Conservation (phyloP, 2,329 filamentous ascomycete genomes). For the Beauveria pseudobassiana region DNA sequence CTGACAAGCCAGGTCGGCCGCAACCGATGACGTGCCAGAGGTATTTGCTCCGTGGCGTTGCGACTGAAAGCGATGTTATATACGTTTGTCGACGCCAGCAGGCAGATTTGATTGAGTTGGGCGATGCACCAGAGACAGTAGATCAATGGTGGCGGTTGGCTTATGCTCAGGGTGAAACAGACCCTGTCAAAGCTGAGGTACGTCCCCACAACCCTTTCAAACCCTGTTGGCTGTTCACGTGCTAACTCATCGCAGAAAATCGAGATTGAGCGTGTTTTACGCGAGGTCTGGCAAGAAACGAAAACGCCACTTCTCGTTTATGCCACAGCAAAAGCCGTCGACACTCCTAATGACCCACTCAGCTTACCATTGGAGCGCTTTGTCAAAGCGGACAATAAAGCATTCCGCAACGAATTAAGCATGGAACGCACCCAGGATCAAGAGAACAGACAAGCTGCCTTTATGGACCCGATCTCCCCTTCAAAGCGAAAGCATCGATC, state of each 20-base stretch:
- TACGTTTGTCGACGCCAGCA: conserved; percentile 42
- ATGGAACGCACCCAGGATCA: conserved; percentile 26
- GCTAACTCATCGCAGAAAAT: conserved; percentile 33
- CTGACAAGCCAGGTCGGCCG: conserved; percentile 28
- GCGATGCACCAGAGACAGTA: conserved; percentile 20
- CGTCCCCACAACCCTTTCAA: conserved; percentile 4
- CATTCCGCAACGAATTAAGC: conserved; percentile 42
- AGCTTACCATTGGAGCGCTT: conserved; percentile 37
- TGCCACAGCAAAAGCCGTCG: conserved; percentile 42
- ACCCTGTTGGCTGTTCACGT: conserved; percentile 14
- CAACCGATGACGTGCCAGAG: conserved; percentile 35
- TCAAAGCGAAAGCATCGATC: conserved; percentile 39
- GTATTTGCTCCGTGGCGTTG: conserved; percentile 46
- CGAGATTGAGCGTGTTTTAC: conserved; percentile 35
- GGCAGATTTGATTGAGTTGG: conserved; percentile 35
- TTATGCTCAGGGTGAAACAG: conserved; percentile 28
- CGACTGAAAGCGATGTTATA: conserved; percentile 36
- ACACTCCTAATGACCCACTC: conserved; percentile 26
- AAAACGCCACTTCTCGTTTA: conserved; percentile 44
- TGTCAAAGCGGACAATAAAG: conserved; percentile 42
- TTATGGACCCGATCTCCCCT: conserved; percentile 35
- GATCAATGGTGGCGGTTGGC: conserved; percentile 53
- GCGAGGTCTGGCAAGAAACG: conserved; percentile 39
- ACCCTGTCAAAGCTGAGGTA: conserved; percentile 44
- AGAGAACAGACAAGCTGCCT: conserved; percentile 16